A percentile compares a stretch with the other conserved stretches of the same genome.
These are phyloP conservation scores for Dictyostelium intermedium DNA, from an alignment of 78 protist species.

Conservation along the genomic window DNA sequence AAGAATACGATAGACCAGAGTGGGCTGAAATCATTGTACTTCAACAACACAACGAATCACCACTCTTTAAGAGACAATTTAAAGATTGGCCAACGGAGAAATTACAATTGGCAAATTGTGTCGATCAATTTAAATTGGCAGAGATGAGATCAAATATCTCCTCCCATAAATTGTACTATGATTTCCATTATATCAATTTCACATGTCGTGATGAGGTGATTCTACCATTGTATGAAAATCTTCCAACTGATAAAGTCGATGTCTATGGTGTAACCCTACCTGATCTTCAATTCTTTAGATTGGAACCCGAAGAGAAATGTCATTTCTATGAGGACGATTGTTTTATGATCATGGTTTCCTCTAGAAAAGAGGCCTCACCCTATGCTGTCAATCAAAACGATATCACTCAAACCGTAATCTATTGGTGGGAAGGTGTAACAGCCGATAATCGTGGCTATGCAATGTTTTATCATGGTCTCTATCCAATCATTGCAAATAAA, in stretches of 20 bases:
- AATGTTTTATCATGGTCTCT: slow-evolving; percentile 36
- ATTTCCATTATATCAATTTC: background rate
- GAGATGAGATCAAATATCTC: background rate
- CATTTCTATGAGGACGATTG: slow-evolving; percentile 32
- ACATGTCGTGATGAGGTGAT: background rate
- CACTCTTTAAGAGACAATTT: slow-evolving; percentile 50
- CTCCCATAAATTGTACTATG: background rate
- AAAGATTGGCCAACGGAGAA: background rate
- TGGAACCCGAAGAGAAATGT: slow-evolving; percentile 1
- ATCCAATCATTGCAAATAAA: slow-evolving; percentile 46
- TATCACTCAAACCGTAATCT: slow-evolving; percentile 10
- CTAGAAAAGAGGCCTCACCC: background rate
- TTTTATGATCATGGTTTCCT: slow-evolving; percentile 30
- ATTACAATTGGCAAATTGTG: background rate
- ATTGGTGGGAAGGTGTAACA: slow-evolving; percentile 73
- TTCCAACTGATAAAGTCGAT: background rate
- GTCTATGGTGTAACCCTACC: slow-evolving; percentile 39
- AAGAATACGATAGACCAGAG: slow-evolving; percentile 55
- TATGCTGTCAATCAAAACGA: background rate
- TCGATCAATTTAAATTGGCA: background rate
- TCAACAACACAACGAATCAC: slow-evolving; percentile 12
- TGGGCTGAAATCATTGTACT: slow-evolving; percentile 13
- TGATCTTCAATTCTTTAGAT: slow-evolving; percentile 30
- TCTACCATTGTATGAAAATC: background rate
- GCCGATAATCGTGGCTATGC: slow-evolving; percentile 48